Evolutionary conservation across 2,329 filamentous ascomycete genomes (phyloP), one percentile per base, ranked within the genome.

Genomic region (Calcarisporium arbuscula): DNA sequence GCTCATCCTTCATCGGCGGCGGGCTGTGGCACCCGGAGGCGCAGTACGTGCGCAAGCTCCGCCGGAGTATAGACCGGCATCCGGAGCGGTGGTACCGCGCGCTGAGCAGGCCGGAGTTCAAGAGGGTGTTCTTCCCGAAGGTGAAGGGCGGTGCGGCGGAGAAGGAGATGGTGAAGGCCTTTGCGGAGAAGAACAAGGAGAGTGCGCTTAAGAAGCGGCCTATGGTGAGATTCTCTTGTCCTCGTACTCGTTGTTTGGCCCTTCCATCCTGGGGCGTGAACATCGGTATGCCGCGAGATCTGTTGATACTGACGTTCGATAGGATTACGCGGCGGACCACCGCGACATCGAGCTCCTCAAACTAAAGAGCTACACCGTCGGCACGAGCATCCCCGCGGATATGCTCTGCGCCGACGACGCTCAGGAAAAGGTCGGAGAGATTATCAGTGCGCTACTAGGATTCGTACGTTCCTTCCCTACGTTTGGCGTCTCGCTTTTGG

Each of bases 141-240:
- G 44, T 53, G 8, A 49, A 54, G 30, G 36, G 35, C 4, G 39
- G 40, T 3, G 67, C 68, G 5, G 49, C 44, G 9, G 46, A 49
- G 4, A 68, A 74, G 41, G 74, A 74, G 31, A 79, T 71, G 14
- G 58, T 92, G 5, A 70, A 75, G 44, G 82, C 82, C 1, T 94
- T 95, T 57, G 70, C 74, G 16, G 68, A 66, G 28, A 66, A 71
- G 46, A 95, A 94, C 50, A 64, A 74, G 44, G 76, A 79, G 39
- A 82, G 77, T 41, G 86, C 87, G 11, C 67, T 95, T 32, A 94
- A 94, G 68, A 90, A 77, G 23, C 81, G 82, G 52, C 89, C 89
- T 5, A 90, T 89, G 77, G 86, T 87, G 57, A 56, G 72, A 43
- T 23, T 36, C 12, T n/a, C n/a, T n/a, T 23, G n/a, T 19, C 15